Base-by-base conservation (phyloP, 2,329 filamentous ascomycete genomes). In the Claviceps capensis region DNA sequence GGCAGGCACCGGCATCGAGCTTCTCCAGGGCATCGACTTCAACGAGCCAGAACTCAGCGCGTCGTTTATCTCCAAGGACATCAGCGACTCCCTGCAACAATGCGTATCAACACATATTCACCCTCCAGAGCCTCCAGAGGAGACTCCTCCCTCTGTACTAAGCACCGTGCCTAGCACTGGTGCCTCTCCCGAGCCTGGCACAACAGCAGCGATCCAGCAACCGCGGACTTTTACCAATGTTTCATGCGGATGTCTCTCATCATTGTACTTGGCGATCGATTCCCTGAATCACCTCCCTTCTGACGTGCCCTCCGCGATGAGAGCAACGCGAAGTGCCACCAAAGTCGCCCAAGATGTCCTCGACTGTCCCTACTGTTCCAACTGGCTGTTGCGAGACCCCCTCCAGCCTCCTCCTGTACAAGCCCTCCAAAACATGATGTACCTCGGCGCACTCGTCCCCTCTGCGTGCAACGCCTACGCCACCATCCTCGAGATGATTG, bases 351-450 rank as follows among this genome's bases (percentile, higher is more conserved):
- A 80, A 60, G 65, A 75, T 40, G 70, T 73, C 17, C 69, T 80
- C 48, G 67, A 70, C 56, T 83, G 79, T 59, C 60, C 67, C 1
- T 56, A 63, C 16, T 83, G 79, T 64, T 72, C 71, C 49, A 63
- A 67, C 23, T 62, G 67, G 37, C 52, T 68, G 36, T 46, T 69
- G 16, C 59, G 66, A 7, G 67, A 72, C 5, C 57, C 64, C 1
- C 56, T 57, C 26, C 56, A 63, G 34, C 61, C 65, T 1, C 66
- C 69, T 1, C 67, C 72, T 22, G 70, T 80, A 49, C 72, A 76
- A 49, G 58, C 69, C 34, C 76, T 79, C 55, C 79, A 82, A 60
- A 81, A 72, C 59, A 68, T 75, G 48, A 81, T 82, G 77, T 69
- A 79, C 50, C 66, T 83, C 4, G 76, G 72, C 6, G 73, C 78